Conservation (phyloP, 345 rosid species). For the Kernera saxatilis region DNA sequence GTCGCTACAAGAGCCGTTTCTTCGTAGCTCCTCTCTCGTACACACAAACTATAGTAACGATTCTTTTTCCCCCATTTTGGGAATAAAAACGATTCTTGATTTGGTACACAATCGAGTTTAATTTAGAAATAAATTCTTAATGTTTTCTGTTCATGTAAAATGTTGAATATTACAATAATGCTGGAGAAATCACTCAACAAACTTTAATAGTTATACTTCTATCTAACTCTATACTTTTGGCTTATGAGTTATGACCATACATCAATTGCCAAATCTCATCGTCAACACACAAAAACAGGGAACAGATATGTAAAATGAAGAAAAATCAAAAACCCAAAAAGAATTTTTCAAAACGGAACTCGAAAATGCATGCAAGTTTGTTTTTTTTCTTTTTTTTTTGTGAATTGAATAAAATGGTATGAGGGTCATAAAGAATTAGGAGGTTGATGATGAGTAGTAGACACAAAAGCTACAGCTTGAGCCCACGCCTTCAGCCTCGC, state of each 20-base stretch:
- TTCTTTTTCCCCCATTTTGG: background rate
- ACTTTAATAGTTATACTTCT: background rate
- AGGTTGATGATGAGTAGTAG: constrained; percentile 43
- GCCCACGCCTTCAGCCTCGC: constrained; percentile 96
- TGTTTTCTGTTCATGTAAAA: background rate
- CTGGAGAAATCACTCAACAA: constrained; percentile 16
- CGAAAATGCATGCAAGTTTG: constrained; percentile 9
- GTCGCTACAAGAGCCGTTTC: constrained; percentile 34
- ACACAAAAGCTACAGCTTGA: constrained; percentile 76
- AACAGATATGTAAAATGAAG: background rate
- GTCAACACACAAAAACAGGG: background rate
- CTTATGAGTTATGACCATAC: background rate
- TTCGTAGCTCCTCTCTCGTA: background rate
- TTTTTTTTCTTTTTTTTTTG: background rate
- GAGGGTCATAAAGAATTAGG: constrained; percentile 21
- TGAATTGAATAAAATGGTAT: background rate
- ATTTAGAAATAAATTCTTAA: background rate
- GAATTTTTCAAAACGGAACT: background rate
- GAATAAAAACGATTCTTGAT: constrained; percentile 20
- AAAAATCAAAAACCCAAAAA: background rate
- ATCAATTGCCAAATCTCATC: constrained; percentile 7
- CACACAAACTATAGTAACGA: background rate
- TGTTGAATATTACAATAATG: constrained; percentile 27
- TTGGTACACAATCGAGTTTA: background rate
- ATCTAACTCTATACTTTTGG: background rate